Conservation (phyloP, 208 protist species). For the Wallacemonas sp. region DNA sequence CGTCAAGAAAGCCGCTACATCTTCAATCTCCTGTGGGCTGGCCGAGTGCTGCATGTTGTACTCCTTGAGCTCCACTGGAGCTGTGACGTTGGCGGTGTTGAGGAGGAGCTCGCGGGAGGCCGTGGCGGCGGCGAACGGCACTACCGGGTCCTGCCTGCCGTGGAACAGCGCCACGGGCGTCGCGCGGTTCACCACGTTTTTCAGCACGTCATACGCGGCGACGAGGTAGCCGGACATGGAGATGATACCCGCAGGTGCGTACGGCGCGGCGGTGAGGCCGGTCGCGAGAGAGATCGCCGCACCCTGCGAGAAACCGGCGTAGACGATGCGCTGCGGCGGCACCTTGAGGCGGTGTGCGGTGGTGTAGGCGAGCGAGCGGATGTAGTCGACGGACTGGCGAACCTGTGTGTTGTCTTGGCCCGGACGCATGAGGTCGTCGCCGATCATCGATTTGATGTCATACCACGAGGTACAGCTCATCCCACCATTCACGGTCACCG, state of each 20-base stretch:
- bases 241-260: constrained; percentile 67
- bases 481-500: constrained; percentile 90
- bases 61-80: constrained; percentile 44
- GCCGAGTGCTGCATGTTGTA: constrained; percentile 87
- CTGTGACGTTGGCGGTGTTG: constrained; percentile 24
- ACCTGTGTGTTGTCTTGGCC: constrained; percentile 48
- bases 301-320: constrained; percentile 93
- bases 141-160: constrained; percentile 69
- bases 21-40: constrained; percentile 67
- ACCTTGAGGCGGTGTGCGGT: constrained; percentile 53
- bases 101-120: constrained; percentile 48
- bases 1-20: constrained; percentile 55
- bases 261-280: constrained; percentile 45
- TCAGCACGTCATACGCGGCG: constrained; percentile 40
- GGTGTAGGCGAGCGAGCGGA: constrained; percentile 63
- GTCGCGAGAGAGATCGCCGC: constrained; percentile 76
- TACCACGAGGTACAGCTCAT: constrained; percentile 92
- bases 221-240: constrained; percentile 84
- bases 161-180: constrained; percentile 77
- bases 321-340: constrained; percentile 71
- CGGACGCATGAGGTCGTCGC: constrained; percentile 14
- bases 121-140: constrained; percentile 54
- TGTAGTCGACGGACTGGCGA: constrained; percentile 60
- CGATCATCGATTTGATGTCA: constrained; percentile 76
- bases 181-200: constrained; percentile 26